phyloP scores from a whole-genome alignment of 208 protist species.

The Angomonas deanei region DNA sequence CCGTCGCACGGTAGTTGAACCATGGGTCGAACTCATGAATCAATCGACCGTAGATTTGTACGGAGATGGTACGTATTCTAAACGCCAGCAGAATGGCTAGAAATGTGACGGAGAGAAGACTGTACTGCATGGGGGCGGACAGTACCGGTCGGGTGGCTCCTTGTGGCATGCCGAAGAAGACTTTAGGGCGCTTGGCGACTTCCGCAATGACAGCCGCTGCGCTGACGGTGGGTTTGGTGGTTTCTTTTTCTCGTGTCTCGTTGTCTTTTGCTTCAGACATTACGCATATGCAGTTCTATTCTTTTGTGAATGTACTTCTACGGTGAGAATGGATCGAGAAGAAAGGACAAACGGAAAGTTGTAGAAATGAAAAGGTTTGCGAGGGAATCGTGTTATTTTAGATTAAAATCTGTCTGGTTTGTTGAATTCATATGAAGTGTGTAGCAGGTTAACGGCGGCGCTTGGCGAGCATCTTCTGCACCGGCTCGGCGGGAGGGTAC shows the following conservation, averaged over 20 bases:
- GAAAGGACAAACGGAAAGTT: background rate
- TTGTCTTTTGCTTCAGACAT: too few relatives aligned
- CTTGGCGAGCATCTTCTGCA: slow-evolving; percentile 58
- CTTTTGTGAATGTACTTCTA: background rate
- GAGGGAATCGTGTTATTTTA: background rate
- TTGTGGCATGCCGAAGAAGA: background rate
- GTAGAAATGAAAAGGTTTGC: background rate
- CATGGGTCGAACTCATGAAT: slow-evolving; percentile 94
- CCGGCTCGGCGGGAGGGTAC: slow-evolving; percentile 67
- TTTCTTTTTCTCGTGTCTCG: too few relatives aligned
- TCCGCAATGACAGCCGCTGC: too few relatives aligned
- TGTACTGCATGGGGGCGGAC: too few relatives aligned
- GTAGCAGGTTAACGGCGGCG: slow-evolving; percentile 9
- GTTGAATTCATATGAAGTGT: too few relatives aligned
- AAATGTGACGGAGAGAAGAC: too few relatives aligned
- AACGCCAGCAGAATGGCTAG: slow-evolving; percentile 30
- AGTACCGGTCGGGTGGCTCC: too few relatives aligned
- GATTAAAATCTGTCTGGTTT: background rate
- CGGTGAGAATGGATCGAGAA: background rate
- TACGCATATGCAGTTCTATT: too few relatives aligned
- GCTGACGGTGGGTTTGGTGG: too few relatives aligned
- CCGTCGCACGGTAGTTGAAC: slow-evolving; percentile 92
- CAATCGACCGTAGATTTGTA: slow-evolving; percentile 74
- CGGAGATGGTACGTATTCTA: slow-evolving; percentile 50
- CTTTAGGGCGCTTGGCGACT: background rate